Conservation (phyloP, 805 yeast genomes). For the Komagataella phaffii region DNA sequence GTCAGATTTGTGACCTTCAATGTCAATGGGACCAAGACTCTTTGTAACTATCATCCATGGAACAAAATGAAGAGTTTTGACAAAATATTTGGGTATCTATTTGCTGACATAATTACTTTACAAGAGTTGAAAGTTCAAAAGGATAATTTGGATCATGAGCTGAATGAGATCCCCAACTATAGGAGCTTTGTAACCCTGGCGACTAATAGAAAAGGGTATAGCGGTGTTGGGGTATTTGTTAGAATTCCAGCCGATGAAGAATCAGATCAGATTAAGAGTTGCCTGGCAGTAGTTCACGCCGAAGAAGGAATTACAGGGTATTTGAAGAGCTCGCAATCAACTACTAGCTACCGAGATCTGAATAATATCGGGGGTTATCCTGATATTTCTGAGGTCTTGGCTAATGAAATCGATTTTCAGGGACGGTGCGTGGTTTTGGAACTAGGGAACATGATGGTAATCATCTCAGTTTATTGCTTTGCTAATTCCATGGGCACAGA, state of each 20-base stretch:
- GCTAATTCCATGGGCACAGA: slow-evolving; percentile 71
- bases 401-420: slow-evolving; percentile 52
- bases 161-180: slow-evolving; percentile 16
- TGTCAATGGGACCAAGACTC: slow-evolving; percentile 72
- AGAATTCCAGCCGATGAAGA: slow-evolving; percentile 35
- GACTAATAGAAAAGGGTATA: slow-evolving; percentile 58
- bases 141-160: slow-evolving; percentile 29
- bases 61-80: slow-evolving; percentile 28
- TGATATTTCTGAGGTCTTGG: slow-evolving; percentile 10
- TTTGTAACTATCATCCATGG: slow-evolving; percentile 82
- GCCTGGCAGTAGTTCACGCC: slow-evolving; percentile 49
- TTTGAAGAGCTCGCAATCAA: slow-evolving; percentile 13
- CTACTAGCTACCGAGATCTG: slow-evolving; percentile 9
- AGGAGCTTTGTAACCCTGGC: slow-evolving; percentile 63
- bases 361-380: slow-evolving; percentile 62
- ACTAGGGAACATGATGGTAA: slow-evolving; percentile 43
- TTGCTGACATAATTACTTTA: slow-evolving; percentile 69
- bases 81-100: slow-evolving; percentile 35
- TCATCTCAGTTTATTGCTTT: slow-evolving; percentile 74
- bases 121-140: slow-evolving; percentile 73
- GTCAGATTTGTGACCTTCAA: slow-evolving; percentile 42
- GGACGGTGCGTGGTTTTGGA: slow-evolving; percentile 78
- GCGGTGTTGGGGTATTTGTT: slow-evolving; percentile 83
- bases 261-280: slow-evolving; percentile 16
- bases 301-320: slow-evolving; percentile 90